Evolutionary conservation across 169 alveolate genomes (phyloP), one percentile per base, ranked within the genome.

Genomic region (Plasmodium vivax): DNA sequence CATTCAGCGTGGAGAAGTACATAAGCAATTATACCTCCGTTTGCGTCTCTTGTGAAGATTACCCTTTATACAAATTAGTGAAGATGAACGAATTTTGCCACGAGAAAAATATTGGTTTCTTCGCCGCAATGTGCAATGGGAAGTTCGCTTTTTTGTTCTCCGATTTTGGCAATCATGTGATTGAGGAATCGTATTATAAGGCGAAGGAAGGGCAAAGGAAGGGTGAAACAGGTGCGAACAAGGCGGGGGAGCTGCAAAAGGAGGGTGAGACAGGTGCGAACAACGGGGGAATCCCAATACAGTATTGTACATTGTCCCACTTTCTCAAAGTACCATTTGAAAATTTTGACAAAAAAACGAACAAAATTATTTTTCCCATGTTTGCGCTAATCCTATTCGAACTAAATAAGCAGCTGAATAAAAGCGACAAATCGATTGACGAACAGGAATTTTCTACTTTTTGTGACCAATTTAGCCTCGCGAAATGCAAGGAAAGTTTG

Each of bases 81-180:
- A 84, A 93, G 73, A 43, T 68, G 56, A 81, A 92, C 56, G 95
- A 95, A 56, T 7, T 30, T 23, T 96, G 97, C 43, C 93, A 96
- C 77, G 71, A 79, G 38, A 73, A 83, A 58, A 95, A 91, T 30
- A 88, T 95, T 6, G 97, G 97, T 19, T 92, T 93, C 54, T 92
- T 94, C 56, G 96, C 95, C 1, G 77, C 96, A 30, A 84, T 85
- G 96, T 93, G 93, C 27, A 92, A 93, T 51, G 96, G 96, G 9
- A 93, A 84, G 34, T 92, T 82, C 47, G 97, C 97, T 23, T 96
- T 93, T 68, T 82, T 95, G 54, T 96, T 96, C 82, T 94, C 95
- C 9, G 96, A 96, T 84, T 95, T 96, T 75, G 93, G 94, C 9
- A 73, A 80, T 9, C 97, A 96, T 58, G 79, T 83, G 34, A 96